Evolutionary conservation across 768 basidiomycete species (phyloP), one percentile per base, ranked within the genome.

Genomic region (Xanthoconium stramineum): DNA sequence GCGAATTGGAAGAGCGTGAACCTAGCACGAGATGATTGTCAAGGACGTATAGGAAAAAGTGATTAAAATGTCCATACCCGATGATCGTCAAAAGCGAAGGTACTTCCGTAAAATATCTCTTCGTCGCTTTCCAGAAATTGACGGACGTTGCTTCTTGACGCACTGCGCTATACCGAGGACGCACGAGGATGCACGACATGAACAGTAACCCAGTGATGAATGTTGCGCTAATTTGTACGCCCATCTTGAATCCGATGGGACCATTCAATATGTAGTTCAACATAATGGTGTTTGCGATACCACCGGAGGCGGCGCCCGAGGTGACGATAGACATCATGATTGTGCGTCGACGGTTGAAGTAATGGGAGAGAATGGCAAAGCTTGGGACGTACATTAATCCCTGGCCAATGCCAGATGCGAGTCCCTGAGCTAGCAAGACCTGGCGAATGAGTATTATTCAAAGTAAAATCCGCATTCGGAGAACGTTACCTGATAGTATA

Each of bases 271-370:
- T 56, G 24, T 75, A 68, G 64, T 88, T 87, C 30, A 89, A 70
- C 75, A 86, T 79, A 58, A 85, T 82, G 1, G 84, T 82, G 52
- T 85, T 79, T 14, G 81, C 60, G 20, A 82, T 69, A 7, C 80
- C 82, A 9, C 86, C 85, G 3, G 84, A 64, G 3, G 81, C 76
- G 35, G 78, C 74, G 24, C 79, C 79, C 30, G 80, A 79, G 30
- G 77, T 37, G 6, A 72, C 73, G 42, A 83, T 62, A 10, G 80
- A 78, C 61, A 79, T 77, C 7, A 78, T 78, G 5, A 77, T 58
- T 5, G 77, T 65, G 28, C 79, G 70, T 14, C 71, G 67, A 46
- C 65, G 67, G 32, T 65, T 63, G 66, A 83, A 83, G 59, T 78
- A 74, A 35, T 80, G 80, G 6, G 76, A 73, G 9, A 79, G 61